A percentile compares a stretch with the other conserved stretches of the same genome.
phyloP scores from a whole-genome alignment of 805 yeast genomes.

The Candida verbasci region DNA sequence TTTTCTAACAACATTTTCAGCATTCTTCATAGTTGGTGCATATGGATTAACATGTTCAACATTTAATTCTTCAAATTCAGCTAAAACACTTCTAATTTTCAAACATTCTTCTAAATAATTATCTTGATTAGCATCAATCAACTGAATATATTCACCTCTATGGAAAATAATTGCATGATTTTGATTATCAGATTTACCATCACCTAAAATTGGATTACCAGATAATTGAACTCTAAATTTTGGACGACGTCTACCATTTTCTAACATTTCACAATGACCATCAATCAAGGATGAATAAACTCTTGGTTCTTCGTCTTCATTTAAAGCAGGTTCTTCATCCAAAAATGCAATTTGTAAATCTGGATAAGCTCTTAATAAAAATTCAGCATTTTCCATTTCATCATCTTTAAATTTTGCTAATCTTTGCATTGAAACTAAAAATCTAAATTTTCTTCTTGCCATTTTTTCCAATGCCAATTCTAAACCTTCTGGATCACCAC shows the following conservation, averaged over 20 bases:
- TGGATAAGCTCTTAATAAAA: conserved; percentile 60
- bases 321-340: conserved; percentile 45
- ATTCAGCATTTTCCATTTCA: conserved; percentile 56
- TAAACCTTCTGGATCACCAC: conserved; percentile 95
- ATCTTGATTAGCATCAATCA: conserved; percentile 82
- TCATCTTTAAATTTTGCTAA: conserved; percentile 49
- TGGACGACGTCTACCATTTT: conserved; percentile 56
- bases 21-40: conserved; percentile 64
- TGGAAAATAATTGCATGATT: conserved; percentile 70
- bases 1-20: conserved; percentile 39
- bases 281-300: conserved; percentile 69
- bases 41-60: conserved; percentile 74
- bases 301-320: conserved; percentile 38
- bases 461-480: conserved; percentile 88
- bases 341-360: conserved; percentile 62
- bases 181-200: conserved; percentile 82
- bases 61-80: conserved; percentile 66
- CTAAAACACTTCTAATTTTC: conserved; percentile 67
- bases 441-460: conserved; percentile 60
- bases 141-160: conserved; percentile 77
- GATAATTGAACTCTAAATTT: conserved; percentile 62
- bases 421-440: conserved; percentile 64
- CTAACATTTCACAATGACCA: conserved; percentile 59
- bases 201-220: conserved; percentile 81
- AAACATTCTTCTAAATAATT: conserved; percentile 78